Evolutionary conservation across 352 stramenopile species (phyloP).

Genomic region (Globisporangium orthogonon): DNA sequence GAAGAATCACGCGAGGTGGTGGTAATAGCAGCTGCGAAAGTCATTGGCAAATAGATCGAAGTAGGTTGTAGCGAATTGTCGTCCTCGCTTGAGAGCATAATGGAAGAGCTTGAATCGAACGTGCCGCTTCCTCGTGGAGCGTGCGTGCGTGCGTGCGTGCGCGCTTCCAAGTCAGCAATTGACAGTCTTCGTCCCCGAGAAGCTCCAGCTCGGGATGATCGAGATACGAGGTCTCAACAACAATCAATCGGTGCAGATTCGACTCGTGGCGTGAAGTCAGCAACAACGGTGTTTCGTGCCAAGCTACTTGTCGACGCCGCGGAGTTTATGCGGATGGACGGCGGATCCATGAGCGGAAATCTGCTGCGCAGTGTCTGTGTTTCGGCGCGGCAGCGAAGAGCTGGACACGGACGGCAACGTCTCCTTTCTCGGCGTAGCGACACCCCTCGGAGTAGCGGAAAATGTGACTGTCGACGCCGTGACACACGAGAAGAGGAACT

Average conservation of each 20-base stretch:
- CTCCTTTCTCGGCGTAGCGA: slow-evolving; percentile 4
- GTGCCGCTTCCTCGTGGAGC: no score
- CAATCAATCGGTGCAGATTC: no score
- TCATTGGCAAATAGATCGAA: background rate
- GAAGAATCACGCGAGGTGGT: background rate
- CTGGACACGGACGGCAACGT: slow-evolving; percentile 14
- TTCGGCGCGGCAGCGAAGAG: slow-evolving; percentile 16
- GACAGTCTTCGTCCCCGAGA: background rate
- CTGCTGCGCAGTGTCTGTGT: background rate
- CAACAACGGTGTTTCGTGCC: background rate
- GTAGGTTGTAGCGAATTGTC: background rate
- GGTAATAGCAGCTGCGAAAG: background rate
- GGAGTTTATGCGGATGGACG: slow-evolving; percentile 3
- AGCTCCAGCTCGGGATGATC: no score
- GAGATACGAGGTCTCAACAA: background rate
- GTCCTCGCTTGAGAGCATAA: background rate
- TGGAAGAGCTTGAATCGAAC: background rate
- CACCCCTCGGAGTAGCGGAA: background rate
- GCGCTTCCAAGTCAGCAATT: no score
- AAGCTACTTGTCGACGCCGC: slow-evolving; percentile 1
- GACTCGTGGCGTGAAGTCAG: no score
- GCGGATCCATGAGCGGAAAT: slow-evolving; percentile 1
- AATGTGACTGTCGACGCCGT: background rate
- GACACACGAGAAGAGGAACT: slow-evolving; percentile 29
- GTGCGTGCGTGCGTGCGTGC: background rate